Evolutionary conservation across 441 rosid genomes (phyloP).

Genomic region (Dalechampia spathulata): DNA sequence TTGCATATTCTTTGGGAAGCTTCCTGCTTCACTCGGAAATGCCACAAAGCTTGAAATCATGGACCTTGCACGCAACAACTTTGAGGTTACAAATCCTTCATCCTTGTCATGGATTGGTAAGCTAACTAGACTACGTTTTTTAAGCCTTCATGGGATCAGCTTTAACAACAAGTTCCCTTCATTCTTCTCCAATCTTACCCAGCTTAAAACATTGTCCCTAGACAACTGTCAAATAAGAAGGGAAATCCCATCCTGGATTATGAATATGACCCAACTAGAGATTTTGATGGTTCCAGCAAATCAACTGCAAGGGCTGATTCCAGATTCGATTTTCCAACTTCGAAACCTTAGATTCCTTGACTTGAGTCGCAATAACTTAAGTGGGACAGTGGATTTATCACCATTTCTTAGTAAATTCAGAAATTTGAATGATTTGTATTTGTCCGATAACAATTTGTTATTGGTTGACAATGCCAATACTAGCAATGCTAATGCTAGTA

Average conservation of each 20-base stretch:
- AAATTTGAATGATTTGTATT: background rate
- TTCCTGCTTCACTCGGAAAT: conserved; percentile 11
- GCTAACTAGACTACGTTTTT: background rate
- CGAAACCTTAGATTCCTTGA: conserved; percentile 25
- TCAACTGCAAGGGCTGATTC: conserved; percentile 39
- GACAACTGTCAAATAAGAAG: background rate
- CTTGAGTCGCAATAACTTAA: conserved; percentile 13
- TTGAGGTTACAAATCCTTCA: no score
- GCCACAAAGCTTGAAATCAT: background rate
- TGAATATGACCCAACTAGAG: background rate
- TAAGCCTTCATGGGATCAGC: background rate
- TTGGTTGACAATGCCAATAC: background rate
- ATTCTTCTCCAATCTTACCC: background rate
- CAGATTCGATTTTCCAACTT: conserved; percentile 41
- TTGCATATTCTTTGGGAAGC: background rate
- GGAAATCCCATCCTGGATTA: conserved; percentile 7
- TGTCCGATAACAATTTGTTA: conserved; percentile 13
- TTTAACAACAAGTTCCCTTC: background rate
- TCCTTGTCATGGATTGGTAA: no score
- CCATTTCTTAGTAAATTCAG: conserved; percentile 2
- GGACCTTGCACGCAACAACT: background rate
- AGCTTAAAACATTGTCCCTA: background rate
- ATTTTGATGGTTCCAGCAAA: background rate
- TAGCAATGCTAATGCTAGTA: no score
- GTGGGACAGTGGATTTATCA: conserved; percentile 7